A percentile compares a stretch with the other conserved stretches of the same genome.
Conservation (phyloP, 2,329 filamentous ascomycete genomes). For the Clarireedia homoeocarpa region DNA sequence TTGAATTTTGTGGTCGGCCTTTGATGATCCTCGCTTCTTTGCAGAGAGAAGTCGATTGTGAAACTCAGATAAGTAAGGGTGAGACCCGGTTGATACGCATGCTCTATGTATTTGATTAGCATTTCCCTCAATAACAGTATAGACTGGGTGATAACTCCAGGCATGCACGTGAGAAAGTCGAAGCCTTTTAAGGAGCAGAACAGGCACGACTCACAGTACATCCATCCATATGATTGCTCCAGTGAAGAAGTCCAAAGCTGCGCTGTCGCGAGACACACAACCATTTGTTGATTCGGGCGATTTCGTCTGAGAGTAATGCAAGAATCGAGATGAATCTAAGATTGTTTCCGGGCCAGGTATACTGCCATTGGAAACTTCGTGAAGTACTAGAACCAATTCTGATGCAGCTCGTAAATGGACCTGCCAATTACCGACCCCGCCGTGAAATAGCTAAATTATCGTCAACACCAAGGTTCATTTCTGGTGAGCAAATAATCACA, state of each 20-base stretch:
- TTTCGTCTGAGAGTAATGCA: neutral
- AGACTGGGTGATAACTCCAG: neutral
- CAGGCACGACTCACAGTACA: neutral
- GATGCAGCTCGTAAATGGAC: constrained; percentile 43
- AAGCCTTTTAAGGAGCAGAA: too few relatives aligned
- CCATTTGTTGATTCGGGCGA: neutral
- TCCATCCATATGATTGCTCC: constrained; percentile 6
- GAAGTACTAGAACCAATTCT: constrained; percentile 34
- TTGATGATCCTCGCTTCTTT: neutral
- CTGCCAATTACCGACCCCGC: constrained; percentile 41
- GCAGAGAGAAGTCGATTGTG: constrained; percentile 3
- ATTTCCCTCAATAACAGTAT: too few relatives aligned
- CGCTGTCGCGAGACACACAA: neutral
- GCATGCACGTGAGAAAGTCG: too few relatives aligned
- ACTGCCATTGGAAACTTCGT: constrained; percentile 4
- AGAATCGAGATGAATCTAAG: neutral
- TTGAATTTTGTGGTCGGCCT: constrained; percentile 26
- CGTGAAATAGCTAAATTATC: constrained; percentile 25
- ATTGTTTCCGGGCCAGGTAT: neutral
- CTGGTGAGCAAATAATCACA: neutral
- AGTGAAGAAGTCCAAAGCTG: constrained; percentile 4
- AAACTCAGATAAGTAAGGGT: constrained; percentile 34
- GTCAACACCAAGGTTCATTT: neutral
- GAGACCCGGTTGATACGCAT: constrained; percentile 33
- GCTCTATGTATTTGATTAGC: constrained; percentile 26